Evolutionary conservation across 2,329 filamentous ascomycete genomes (phyloP).

Genomic region (Fusarium gaditjirri): DNA sequence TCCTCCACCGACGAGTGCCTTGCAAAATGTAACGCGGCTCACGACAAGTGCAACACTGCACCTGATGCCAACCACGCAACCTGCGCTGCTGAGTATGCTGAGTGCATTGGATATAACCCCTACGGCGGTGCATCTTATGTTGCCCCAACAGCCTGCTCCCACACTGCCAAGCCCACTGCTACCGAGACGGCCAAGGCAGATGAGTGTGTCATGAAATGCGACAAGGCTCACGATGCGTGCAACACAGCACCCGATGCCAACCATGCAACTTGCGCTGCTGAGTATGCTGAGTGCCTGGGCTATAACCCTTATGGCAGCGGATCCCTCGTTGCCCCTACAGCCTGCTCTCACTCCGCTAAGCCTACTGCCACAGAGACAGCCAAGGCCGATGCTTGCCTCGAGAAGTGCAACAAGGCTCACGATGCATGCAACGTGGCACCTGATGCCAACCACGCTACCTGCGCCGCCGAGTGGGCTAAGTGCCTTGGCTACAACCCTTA

Average conservation of each 20-base stretch:
- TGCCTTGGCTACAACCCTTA: slow-evolving; percentile 20
- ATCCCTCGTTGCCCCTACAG: not conserved
- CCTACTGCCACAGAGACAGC: not conserved
- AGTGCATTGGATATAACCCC: slow-evolving; percentile 2
- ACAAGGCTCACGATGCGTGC: not conserved
- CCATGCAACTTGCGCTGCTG: not conserved
- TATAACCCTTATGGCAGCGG: slow-evolving; percentile 10
- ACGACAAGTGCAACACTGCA: not conserved
- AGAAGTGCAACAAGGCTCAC: slow-evolving; percentile 3
- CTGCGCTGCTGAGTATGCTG: not conserved
- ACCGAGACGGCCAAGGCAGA: not conserved
- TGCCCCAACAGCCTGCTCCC: slow-evolving; percentile 5
- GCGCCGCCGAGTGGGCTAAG: not conserved
- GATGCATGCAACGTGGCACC: not conserved
- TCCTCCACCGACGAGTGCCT: slow-evolving; percentile 8
- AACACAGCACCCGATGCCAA: not conserved
- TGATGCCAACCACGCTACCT: slow-evolving; percentile 10
- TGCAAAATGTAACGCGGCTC: not conserved
- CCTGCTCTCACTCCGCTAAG: not conserved
- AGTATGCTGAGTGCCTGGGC: not conserved
- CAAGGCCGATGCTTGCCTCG: not conserved
- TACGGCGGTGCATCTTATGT: not conserved
- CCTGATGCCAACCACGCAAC: slow-evolving; percentile 12
- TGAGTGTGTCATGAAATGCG: not conserved
- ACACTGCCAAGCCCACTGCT: not conserved